phyloP scores from a whole-genome alignment of 2,329 filamentous ascomycete genomes.

The Rosellinia necatrix region DNA sequence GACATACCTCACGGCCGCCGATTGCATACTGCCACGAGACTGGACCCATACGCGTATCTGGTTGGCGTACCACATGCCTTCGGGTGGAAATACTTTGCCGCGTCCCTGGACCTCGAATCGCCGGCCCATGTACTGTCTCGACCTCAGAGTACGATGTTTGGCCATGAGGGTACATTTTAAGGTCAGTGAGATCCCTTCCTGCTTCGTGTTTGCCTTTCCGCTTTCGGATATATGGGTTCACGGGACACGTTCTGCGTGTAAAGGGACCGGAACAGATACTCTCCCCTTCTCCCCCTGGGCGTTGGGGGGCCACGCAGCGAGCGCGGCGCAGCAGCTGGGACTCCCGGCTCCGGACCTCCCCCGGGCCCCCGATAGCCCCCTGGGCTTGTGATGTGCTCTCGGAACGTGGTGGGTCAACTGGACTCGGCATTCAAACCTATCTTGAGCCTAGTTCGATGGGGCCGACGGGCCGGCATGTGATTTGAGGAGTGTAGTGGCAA shows the following conservation, averaged over 20 bases:
- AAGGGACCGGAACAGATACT: constrained; percentile 16
- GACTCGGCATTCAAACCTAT: constrained; percentile 2
- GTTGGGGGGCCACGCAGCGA: constrained; percentile 7
- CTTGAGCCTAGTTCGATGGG: neutral
- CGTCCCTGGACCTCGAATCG: constrained; percentile 20
- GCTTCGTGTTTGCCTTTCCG: constrained; percentile 16
- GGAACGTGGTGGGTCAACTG: constrained; percentile 8
- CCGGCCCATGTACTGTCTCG: constrained; percentile 6
- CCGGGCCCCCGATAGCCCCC: constrained; percentile 9
- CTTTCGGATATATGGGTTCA: constrained; percentile 5
- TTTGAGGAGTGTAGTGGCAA: constrained; percentile 17
- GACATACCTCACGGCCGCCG: constrained; percentile 14
- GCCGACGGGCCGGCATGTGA: constrained; percentile 10
- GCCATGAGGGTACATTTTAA: constrained; percentile 18
- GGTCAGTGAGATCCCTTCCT: constrained; percentile 20
- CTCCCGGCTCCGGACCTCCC: constrained; percentile 3
- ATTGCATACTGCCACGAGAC: constrained; percentile 20
- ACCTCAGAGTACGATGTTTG: constrained; percentile 12
- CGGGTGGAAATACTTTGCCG: neutral
- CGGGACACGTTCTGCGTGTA: neutral
- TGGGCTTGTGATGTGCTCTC: constrained; percentile 21
- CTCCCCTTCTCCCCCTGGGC: constrained; percentile 3
- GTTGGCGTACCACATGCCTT: too few species aligned
- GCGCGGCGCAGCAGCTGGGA: constrained; percentile 7
- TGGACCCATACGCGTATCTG: too few species aligned